Base-by-base conservation (phyloP, 2,329 filamentous ascomycete species). In the Claviceps sp. region DNA sequence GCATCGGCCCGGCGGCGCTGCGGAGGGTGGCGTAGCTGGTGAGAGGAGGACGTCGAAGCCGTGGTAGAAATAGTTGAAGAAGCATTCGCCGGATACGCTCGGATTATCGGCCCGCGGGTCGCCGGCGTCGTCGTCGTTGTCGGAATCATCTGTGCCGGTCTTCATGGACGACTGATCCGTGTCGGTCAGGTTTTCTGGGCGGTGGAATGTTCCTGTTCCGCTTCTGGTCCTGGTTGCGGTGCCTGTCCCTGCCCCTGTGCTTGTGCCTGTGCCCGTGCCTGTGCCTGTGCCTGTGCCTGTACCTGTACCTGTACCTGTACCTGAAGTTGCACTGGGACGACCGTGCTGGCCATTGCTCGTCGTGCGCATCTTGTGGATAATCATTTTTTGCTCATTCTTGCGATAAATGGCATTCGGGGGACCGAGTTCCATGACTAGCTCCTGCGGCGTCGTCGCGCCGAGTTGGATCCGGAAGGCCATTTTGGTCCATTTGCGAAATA, bases 61-160 rank as follows among this genome's bases (percentile, higher is more conserved):
- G 55, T 95, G 83, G 57, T 91, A 85, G 64, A 96, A 98, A 66
- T 98, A 98, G 65, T 97, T 97, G 69, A 93, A 96, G 65, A 97
- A 98, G 57, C 84, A 89, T 63, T 94, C 88, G 4, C 81, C 78
- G 1, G 82, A 79, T 3, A 82, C 58, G 64, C 74, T 71, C 8
- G 16, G 20, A 56, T 73, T 71, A 1, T 71, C 70, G 3, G 71
- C 63, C 34, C 79, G 77, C 38, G 79, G 77, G 34, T 82, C 81
- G 44, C 80, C 77, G 16, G 80, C 64, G 3, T 71, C 76, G 53
- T 78, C 78, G 49, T 79, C 79, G 22, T 78, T 73, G 37, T 74
- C 77, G 22, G 75, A 76, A 26, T 86, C 85, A 61, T 88, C 85
- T 1, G 82, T 85, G 29, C 77, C 77, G 1, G 83, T 85, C 56